These are phyloP conservation scores for Barbatosphaeria neglecta DNA, from an alignment of 495 filamentous ascomycete genomes.

Conservation along the genomic window DNA sequence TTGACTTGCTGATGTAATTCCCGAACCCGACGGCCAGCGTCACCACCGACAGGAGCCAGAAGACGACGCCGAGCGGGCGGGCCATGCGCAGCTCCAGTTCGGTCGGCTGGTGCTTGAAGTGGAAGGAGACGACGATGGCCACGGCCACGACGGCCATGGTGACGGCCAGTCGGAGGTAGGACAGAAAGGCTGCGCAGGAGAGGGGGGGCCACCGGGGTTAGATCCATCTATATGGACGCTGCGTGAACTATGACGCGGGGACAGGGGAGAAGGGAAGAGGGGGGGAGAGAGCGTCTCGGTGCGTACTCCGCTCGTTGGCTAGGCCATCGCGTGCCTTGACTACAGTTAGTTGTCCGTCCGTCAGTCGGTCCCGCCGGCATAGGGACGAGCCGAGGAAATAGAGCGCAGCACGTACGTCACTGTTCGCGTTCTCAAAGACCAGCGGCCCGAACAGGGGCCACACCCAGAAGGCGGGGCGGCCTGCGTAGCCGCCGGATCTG, in stretches of 20 bases:
- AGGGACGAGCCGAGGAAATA: too few species aligned
- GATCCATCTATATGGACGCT: too few species aligned
- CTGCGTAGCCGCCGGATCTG: conserved; percentile 6
- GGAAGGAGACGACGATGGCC: conserved; percentile 87
- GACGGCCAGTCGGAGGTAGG: conserved; percentile 82
- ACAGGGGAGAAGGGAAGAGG: background rate
- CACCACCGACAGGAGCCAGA: conserved; percentile 70
- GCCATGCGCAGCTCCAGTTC: conserved; percentile 62
- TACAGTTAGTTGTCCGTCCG: background rate
- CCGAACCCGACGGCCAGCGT: conserved; percentile 67
- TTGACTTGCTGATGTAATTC: conserved; percentile 59
- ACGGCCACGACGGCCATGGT: conserved; percentile 84
- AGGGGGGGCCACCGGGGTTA: too few species aligned
- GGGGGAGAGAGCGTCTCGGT: background rate
- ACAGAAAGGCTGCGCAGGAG: conserved; percentile 75
- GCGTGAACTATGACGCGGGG: too few species aligned
- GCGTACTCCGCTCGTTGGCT: conserved; percentile 63
- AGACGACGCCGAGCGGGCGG: conserved; percentile 72
- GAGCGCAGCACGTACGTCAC: conserved; percentile 57
- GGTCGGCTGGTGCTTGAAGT: conserved; percentile 64
- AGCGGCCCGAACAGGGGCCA: conserved; percentile 65
- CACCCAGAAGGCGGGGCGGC: conserved; percentile 46
- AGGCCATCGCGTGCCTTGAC: conserved; percentile 43
- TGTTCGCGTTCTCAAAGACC: conserved; percentile 77
- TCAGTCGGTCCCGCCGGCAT: too few species aligned